Evolutionary conservation across 257 asterid species (phyloP), one percentile per base, ranked within the genome.

Genomic region (Datura wrightii): DNA sequence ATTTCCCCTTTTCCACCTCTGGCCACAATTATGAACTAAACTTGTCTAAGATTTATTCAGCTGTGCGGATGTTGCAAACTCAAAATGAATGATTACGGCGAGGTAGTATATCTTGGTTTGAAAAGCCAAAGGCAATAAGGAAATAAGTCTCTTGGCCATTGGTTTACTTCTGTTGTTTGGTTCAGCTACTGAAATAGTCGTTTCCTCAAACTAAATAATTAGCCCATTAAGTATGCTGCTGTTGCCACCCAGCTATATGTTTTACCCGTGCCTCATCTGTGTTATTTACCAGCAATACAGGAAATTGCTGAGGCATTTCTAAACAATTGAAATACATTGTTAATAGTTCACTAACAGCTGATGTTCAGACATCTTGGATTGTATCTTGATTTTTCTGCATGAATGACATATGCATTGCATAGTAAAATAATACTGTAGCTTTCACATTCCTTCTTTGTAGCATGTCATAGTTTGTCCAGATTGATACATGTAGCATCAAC

Each of bases 401-500:
- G 83, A 37, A 18, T 37, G 19, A 80, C 72, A 56, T 39, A 56
- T 39, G 83, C 70, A 58, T 50, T 56, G 15, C 46, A 19, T 44
- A 19, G 69, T 44, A 80, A 56, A 3, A 9, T 7, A 50, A 53
- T 56, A 39, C 54, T 72, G 39, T 67, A 39, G 82, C 34, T 55
- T 13, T 24, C 52, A 44, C 36, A 42, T 78, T 41, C 74, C 9
- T 59, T 13, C 15, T 78, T 83, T 6, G 16, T 79, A 36, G 67
- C 70, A 70, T 55, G 79, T 72, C 34, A 31, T 11, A 76, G 83
- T 65, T 80, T 65, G 31, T 41, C 71, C 15, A 58, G 55, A 80
- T 11, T 86, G 50, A 83, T 80, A 79, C 9, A 34, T 53, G 70
- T 39, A 80, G 66, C 55, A 59, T 10, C 80, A 85, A 83, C 89